phyloP scores from a whole-genome alignment of 208 protist species.

The Leishmania tropica region DNA sequence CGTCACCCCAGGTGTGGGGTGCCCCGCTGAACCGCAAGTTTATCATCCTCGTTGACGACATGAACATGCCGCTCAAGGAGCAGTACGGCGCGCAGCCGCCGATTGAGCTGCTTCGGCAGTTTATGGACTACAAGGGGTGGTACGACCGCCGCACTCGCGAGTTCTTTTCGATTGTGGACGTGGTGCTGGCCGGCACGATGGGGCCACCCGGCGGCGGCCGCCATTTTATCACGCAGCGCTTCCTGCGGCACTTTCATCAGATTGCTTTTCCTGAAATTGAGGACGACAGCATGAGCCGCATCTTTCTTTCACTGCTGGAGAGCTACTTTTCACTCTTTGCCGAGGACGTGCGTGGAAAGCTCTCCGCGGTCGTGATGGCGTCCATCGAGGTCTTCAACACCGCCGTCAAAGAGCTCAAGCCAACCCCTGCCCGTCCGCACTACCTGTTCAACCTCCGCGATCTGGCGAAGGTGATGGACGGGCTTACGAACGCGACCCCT shows the following conservation, averaged over 20 bases:
- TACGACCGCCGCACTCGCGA: conserved; percentile 96
- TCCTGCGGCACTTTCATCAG: conserved; percentile 99
- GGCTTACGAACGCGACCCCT: conserved; percentile 89
- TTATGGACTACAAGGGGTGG: conserved; percentile 97
- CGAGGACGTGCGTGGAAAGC: conserved; percentile 80
- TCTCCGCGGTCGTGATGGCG: conserved; percentile 84
- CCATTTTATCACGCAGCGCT: conserved; percentile 95
- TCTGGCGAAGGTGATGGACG: conserved; percentile 97
- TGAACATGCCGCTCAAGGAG: conserved; percentile 99
- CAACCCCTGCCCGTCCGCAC: conserved; percentile 97
- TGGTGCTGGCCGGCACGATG: conserved; percentile 95
- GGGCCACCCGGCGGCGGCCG: conserved; percentile 97
- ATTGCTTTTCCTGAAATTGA: conserved; percentile 97
- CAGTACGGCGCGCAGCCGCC: conserved; percentile 98
- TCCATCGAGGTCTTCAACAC: conserved; percentile 97
- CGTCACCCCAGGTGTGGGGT: conserved; percentile 95
- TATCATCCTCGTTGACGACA: conserved; percentile 98
- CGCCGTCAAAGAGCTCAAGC: conserved; percentile 94
- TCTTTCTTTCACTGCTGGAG: conserved; percentile 96
- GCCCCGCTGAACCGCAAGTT: conserved; percentile 97
- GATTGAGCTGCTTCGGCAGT: conserved; percentile 98
- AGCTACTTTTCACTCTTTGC: conserved; percentile 90
- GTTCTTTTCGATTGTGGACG: conserved; percentile 96
- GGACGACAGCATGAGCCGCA: conserved; percentile 94
- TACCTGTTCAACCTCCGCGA: conserved; percentile 99